Evolutionary conservation across 495 filamentous ascomycete species (phyloP), one percentile per base, ranked within the genome.

Genomic region (Wilcoxina mikolae): DNA sequence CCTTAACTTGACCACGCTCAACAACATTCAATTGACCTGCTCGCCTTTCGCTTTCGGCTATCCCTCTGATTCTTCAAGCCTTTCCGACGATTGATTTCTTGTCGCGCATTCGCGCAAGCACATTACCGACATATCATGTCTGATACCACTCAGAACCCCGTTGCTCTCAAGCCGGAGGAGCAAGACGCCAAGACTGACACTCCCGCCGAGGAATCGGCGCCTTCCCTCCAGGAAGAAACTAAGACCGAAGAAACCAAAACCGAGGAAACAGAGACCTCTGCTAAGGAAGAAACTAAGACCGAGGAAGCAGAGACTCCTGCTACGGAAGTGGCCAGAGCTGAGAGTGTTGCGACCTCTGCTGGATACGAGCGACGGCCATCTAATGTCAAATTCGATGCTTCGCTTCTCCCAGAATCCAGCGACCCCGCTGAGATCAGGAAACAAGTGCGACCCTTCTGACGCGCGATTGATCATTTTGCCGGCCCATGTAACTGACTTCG

Each of bases 391-490:
- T 85, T 78, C 56, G 81, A 90, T 61, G 74, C 81, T 23, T 74
- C 74, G 27, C 65, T 69, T 17, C 75, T 77, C 54, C 70, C 78
- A 41, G 77, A 80, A 57, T 81, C 78, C 18, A 76, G 81, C 49
- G 84, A 94, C 64, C 82, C 83, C 2, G 74, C 74, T 26, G 74
- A 82, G 65, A 91, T 94, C 59, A 80, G 85, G 54, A 82, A 82
- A 58, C 86, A 93, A 73, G 84, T 85, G 68, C 18, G n/a, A n/a
- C n/a, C n/a, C n/a, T n/a, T n/a, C n/a, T n/a, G n/a, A n/a, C n/a
- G n/a, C n/a, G n/a, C n/a, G n/a, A 18, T 23, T 51, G 29, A 2
- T 3, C n/a, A 42, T 53, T 35, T 18, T 12, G 42, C 41, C 22
- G 10, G 4, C 29, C 29, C 17, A 49, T 25, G 26, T 1, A 44